Base-by-base conservation (phyloP, 139 green algal species). In the Ettlia oleoabundans region DNA sequence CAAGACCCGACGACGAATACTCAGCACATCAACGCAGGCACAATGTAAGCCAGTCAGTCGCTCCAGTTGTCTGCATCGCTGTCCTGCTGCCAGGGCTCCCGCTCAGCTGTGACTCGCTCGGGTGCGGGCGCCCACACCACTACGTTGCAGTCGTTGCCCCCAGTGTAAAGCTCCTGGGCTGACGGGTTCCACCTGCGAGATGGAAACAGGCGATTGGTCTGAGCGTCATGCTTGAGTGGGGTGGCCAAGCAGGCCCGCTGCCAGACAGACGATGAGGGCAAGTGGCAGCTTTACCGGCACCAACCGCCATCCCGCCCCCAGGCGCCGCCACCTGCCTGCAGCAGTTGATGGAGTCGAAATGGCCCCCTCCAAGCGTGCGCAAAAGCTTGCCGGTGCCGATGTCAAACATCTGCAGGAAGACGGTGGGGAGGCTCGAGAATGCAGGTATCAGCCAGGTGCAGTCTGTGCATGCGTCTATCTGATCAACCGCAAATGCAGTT, bases 161-260 rank as follows among this genome's bases (percentile, higher is more conserved):
- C 95, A 30, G 67, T 95, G 79, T 94, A 97, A 64, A 98, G 82
- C 82, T 98, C 90, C 28, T 93, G 32, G 5, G 32, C 42, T 2
- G 62, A 8, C 0, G 28, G 33, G 43, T 88, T 88, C 84, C 84
- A 88, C 37, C 58, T 83, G 76, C 61, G 22, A 28, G 53, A 58
- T 9, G 19, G 18, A 76, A 38, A 38, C 22, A 76, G 68, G 6
- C n/a, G n/a, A n/a, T n/a, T n/a, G n/a, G n/a, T n/a, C n/a, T n/a
- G n/a, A 62, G 58, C 58, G 30, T 13, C 58, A 67, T 30, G 15
- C 7, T 21, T 7, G 13, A n/a, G 15, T 13, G 7, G 15, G 47
- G 10, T 58, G 47, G 47, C 47, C 47, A 58, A 15, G 47, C 47
- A 58, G 47, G 13, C 47, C 47, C n/a, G n/a, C 10, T 58, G 15